Percentiles rank a stretch among this genome's conserved stretches.
Conservation (phyloP, 192 early-diverging fungal species). For the Globomyces pollinis-pini region DNA sequence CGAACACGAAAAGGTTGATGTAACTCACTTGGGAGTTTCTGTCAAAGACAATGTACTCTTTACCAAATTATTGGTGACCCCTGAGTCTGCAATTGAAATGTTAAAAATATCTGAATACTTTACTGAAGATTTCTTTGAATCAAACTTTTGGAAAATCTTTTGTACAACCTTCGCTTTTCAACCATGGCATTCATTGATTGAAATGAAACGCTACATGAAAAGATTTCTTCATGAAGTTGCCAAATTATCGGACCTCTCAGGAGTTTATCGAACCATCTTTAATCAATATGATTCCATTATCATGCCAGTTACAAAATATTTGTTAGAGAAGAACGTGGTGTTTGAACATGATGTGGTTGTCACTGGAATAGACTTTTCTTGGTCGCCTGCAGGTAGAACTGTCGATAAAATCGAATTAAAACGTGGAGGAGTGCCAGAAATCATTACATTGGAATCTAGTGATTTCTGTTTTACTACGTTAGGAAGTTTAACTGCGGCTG, state of each 20-base stretch:
- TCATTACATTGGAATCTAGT: constrained; percentile 7
- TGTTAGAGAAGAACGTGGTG: constrained; percentile 11
- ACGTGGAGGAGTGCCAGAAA: not conserved
- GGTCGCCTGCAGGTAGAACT: constrained; percentile 1
- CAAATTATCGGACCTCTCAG: constrained; percentile 19
- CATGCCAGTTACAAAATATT: constrained; percentile 11
- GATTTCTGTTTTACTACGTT: constrained; percentile 25
- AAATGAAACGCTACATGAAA: constrained; percentile 21
- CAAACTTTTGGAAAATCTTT: constrained; percentile 26
- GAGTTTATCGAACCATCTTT: constrained; percentile 21
- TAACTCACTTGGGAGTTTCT: constrained; percentile 11
- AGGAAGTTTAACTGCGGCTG: constrained; percentile 20
- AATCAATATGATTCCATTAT: constrained; percentile 32
- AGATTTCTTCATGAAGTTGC: constrained; percentile 29
- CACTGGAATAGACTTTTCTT: constrained; percentile 15
- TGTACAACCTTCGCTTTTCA: constrained; percentile 27
- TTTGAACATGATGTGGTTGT: constrained; percentile 17
- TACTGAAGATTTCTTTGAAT: constrained; percentile 19
- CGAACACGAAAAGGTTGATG: constrained; percentile 16
- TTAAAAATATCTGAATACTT: constrained; percentile 27
- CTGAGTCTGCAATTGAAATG: constrained; percentile 20
- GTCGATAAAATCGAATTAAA: constrained; percentile 19
- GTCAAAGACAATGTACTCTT: constrained; percentile 16
- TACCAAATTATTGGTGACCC: constrained; percentile 5
- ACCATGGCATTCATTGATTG: constrained; percentile 30